Evolutionary conservation across 345 rosid genomes (phyloP), one percentile per base, ranked within the genome.

Genomic region (Camelina sativa): DNA sequence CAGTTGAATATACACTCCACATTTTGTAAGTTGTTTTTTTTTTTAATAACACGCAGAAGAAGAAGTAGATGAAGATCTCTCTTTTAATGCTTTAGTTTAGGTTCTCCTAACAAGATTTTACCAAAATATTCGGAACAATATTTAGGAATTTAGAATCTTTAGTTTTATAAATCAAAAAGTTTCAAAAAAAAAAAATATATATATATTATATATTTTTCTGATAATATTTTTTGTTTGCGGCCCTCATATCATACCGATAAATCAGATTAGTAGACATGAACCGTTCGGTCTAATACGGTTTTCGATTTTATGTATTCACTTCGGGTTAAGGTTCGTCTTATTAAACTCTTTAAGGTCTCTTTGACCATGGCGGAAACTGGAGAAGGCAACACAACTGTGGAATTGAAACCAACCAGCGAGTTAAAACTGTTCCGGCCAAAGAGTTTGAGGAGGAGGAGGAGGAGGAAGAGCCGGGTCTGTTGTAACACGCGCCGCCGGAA

Each of bases 361-460:
- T 0, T 13, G 48, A 44, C 48, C 8, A 44, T 44, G 48, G 48
- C 17, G 48, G 48, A 44, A 44, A 43, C 47, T 5, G 47, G 47
- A 43, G 47, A 13, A 44, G 48, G 15, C 7, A 15, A 2, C 37
- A 34, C 37, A 44, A 13, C 48, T 44, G 48, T 44, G 7, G 17
- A 44, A 44, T 44, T 44, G 48, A 44, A 44, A 44, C 28, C n/a
- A 35, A 34, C 48, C 50, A 67, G 25, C n/a, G 40, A 22, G 40
- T 56, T n/a, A 57, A 50, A 44, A 34, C 38, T 7, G 54, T 32
- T 69, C 75, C 35, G 80, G 56, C 51, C 65, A 47, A 43, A 62
- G 53, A 70, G n/a, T 3, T 23, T 23, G 67, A 48, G 56, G 50
- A 76, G 79, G 48, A 76, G 79, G 67, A 48, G 56, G 50, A 76